Evolutionary conservation across 805 yeast genomes (phyloP).

Genomic region (Sugiyamaella marilandica): DNA sequence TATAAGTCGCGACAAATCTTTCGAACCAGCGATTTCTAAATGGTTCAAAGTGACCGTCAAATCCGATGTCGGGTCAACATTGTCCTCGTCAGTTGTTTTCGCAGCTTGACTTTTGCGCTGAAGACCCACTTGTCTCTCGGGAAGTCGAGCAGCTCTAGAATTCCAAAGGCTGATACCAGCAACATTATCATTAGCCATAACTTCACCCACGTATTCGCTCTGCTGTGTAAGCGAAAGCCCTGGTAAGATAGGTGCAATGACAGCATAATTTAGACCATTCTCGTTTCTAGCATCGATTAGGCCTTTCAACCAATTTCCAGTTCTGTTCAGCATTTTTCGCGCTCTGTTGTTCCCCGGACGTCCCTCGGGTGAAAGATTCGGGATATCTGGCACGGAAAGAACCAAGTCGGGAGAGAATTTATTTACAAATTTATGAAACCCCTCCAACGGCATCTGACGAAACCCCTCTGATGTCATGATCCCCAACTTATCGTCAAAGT

Average conservation of each 20-base stretch:
- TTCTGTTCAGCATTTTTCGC: conserved; percentile 34
- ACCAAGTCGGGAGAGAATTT: conserved; percentile 32
- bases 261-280: conserved; percentile 7
- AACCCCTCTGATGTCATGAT: conserved; percentile 37
- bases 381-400: conserved; percentile 33
- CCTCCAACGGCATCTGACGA: conserved; percentile 25
- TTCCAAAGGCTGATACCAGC: conserved; percentile 14
- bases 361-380: conserved; percentile 28
- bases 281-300: conserved; percentile 15
- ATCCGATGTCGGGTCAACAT: not conserved
- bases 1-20: not conserved
- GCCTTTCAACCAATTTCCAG: conserved; percentile 31
- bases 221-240: conserved; percentile 25
- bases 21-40: not conserved
- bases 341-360: conserved; percentile 35
- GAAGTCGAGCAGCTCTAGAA: conserved; percentile 11
- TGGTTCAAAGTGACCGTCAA: not conserved
- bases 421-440: conserved; percentile 20
- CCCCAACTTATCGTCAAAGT: conserved; percentile 29
- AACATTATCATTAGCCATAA: conserved; percentile 12
- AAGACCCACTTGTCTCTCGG: conserved; percentile 11
- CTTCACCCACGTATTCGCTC: conserved; percentile 20
- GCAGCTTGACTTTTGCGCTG: conserved; percentile 8
- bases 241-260: conserved; percentile 33
- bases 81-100: not conserved